Evolutionary conservation across 192 early-diverging fungal genomes (phyloP), one percentile per base, ranked within the genome.

Genomic region (Podila horticola): DNA sequence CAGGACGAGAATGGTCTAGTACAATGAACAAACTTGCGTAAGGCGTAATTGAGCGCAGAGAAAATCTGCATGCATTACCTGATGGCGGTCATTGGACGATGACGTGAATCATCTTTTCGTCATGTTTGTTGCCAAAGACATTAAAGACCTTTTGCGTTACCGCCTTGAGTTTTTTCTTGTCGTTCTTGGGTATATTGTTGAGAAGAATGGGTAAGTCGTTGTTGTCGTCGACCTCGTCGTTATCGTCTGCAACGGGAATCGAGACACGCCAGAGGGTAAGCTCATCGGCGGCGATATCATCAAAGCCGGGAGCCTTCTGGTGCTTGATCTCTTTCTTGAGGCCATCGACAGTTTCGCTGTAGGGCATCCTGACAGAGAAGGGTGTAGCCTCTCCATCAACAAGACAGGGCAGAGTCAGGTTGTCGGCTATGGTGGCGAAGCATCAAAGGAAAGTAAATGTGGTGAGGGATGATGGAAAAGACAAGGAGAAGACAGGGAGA

Each of bases 361-460:
- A 9, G 61, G 10, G 0, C 38, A 63, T 24, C 10, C 15, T 3
- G 62, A 63, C 20, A 10, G 62, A 17, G 13, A 11, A 38, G 12
- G 62, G 34, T 4, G 13, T 20, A 1, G 62, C 1, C 0, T 41
- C 62, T 0, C 62, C 62, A n/a, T 63, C 62, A n/a, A 63, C 62
- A 41, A 41, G 62, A 62, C 60, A 62, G 29, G 36, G 36, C 33
- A 62, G 60, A 6, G 9, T 62, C 60, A 33, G 33, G 31, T 63
- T 36, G 8, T 63, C 22, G 9, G 62, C 45, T 36, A 63, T 41
- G 31, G 62, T 41, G 29, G 58, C 19, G 58, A 31, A 60, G 30
- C 10, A 5, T 31, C 58, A 60, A 60, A 60, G 31, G 29, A 31
- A 60, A 60, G 29, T 4, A 24, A 38, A 0, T 63, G 11, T 22